Percentiles rank a stretch among this genome's conserved stretches.
phyloP scores from a whole-genome alignment of 2,329 filamentous ascomycete species.

The Calonectria montana region DNA sequence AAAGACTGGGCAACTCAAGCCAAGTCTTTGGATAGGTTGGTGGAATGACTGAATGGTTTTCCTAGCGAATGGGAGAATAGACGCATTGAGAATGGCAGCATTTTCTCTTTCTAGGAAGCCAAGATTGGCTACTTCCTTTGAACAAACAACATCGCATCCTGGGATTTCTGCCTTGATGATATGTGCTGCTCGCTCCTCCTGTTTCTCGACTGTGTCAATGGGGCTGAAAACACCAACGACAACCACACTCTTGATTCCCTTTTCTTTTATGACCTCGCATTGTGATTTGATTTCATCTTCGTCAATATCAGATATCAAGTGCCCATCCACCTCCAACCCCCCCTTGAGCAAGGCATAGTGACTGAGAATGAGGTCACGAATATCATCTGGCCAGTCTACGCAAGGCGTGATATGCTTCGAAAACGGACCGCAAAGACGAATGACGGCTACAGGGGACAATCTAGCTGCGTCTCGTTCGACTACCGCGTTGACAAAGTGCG shows the following conservation, averaged over 20 bases:
- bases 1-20: constrained; percentile 65
- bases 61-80: constrained; percentile 68
- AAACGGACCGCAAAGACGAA: constrained; percentile 66
- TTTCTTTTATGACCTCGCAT: constrained; percentile 51
- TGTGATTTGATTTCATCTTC: constrained; percentile 53
- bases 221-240: constrained; percentile 64
- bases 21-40: constrained; percentile 60
- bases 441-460: constrained; percentile 62
- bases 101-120: constrained; percentile 73
- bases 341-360: constrained; percentile 60
- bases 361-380: constrained; percentile 59
- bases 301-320: constrained; percentile 58
- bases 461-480: constrained; percentile 63
- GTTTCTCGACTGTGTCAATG: constrained; percentile 59
- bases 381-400: constrained; percentile 63
- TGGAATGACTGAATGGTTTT: constrained; percentile 68
- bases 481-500: constrained; percentile 70
- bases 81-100: constrained; percentile 72
- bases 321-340: constrained; percentile 64
- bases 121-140: constrained; percentile 63
- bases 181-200: constrained; percentile 60
- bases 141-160: constrained; percentile 59
- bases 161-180: constrained; percentile 55
- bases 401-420: constrained; percentile 62
- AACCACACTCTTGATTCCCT: constrained; percentile 60